Base-by-base conservation (phyloP, 768 basidiomycete genomes). In the Exsudoporus frostii region DNA sequence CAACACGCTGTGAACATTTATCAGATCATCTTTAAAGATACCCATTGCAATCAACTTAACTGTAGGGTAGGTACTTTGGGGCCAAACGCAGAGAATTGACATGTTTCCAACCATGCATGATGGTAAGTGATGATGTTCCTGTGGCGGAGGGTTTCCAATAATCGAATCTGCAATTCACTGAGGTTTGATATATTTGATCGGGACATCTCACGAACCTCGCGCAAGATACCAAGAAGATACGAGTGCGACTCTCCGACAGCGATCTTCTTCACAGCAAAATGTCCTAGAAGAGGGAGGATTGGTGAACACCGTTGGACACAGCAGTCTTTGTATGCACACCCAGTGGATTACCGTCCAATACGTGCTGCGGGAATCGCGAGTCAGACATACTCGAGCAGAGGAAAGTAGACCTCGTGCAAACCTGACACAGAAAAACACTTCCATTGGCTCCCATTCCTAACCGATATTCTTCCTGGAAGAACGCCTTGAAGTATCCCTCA, bases 361-460 rank as follows among this genome's bases (percentile, higher is more conserved):
- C 79, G 70, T 96, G 93, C 83, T 93, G 53, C 15, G 32, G 42
- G 24, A 14, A 50, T 17, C 25, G 19, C 15, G 14, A 27, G 32
- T 53, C 34, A 64, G 65, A 15, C 10, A 19, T 17, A 42, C 29
- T 19, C 37, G 30, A 22, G 45, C 30, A 40, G 14, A 37, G 22
- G 25, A 1, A 0, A 19, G 24, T 27, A 48, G 11, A 51, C 22
- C 13, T 13, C 29, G 24, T 49, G 44, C 78, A 19, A 53, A 91
- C 91, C 78, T 90, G 89, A 61, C 92, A 95, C 4, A 96, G 75
- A 65, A 78, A 97, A 1, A 98, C 95, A 24, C 79, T 88, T 2
- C 96, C 95, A 62, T 93, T 92, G 0, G 94, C 94, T 39, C 95
- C 95, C 91, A 97, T 95, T 1, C 95, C 95, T 7, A 98, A 76